Evolutionary conservation across 257 asterid species (phyloP), one percentile per base, ranked within the genome.

Genomic region (Marsdenia floribunda): DNA sequence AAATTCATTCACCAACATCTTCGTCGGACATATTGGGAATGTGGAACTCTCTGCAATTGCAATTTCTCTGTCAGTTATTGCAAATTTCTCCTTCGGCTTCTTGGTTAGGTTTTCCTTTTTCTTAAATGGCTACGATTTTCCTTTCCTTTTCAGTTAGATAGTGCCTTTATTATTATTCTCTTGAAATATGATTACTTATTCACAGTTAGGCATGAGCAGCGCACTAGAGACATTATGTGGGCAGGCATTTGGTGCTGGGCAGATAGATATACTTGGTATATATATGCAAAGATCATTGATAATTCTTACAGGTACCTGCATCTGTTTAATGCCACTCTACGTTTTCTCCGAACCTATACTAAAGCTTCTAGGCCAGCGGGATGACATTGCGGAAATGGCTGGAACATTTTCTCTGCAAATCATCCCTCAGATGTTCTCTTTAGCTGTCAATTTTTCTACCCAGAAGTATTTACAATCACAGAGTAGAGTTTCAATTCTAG

Each of bases 191-290:
- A 29, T 29, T 29, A 60, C 0, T 8, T 44, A 24, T 68, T 77
- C 53, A 77, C 88, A 94, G 98, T 87, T 92, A 14, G 99, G 99
- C 12, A 94, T 94, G 99, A 93, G 96, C 65, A 94, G 99, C 75
- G 99, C 99, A 29, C 84, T 94, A 12, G 98, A 94, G 83, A 94
- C 99, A 6, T 54, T 94, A 61, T 90, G 99, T 29, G 99, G 99
- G 50, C 98, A 94, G 72, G 97, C 99, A 29, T 94, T 83, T 46
- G 99, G 99, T 16, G 98, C 99, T 0, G 99, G 99, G 26, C 96
- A 92, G 64, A 67, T 86, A 37, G 87, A 84, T 9, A 85, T 92
- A 90, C 87, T 95, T 0, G 98, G 98, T 52, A 82, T 87, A 1
- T 92, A 95, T 86, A 85, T 91, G 90, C 99, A 95, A 82, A 79